These are phyloP conservation scores for Sordariomycetes sp. DNA, from an alignment of 2,329 filamentous ascomycete species.

Conservation along the genomic window DNA sequence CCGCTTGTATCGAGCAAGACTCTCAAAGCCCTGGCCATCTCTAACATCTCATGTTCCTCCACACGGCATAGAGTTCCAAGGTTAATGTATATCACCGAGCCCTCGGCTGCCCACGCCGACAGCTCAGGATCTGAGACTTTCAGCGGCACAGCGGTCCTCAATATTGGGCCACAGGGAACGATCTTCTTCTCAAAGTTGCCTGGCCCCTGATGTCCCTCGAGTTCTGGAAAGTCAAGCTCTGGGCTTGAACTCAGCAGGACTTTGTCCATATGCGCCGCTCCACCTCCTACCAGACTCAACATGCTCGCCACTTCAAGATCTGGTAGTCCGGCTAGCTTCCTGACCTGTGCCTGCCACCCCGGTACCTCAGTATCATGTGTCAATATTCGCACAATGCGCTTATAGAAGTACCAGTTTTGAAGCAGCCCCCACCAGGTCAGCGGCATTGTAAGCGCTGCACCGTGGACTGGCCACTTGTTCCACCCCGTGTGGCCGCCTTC, in stretches of 20 bases:
- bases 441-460: not conserved
- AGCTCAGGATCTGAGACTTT: constrained; percentile 28
- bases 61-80: constrained; percentile 29
- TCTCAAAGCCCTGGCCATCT: constrained; percentile 27
- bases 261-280: not conserved
- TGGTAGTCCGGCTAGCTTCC: not conserved
- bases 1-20: not conserved
- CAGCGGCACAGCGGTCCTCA: constrained; percentile 22
- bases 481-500: not conserved
- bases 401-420: not conserved
- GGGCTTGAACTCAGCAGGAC: constrained; percentile 1
- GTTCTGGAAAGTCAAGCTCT: constrained; percentile 29
- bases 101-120: constrained; percentile 27
- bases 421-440: not conserved
- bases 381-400: not conserved
- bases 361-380: not conserved
- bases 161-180: constrained; percentile 35
- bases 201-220: constrained; percentile 22
- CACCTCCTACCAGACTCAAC: not conserved
- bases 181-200: constrained; percentile 10
- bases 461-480: constrained; percentile 3
- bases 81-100: constrained; percentile 37
- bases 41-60: constrained; percentile 21
- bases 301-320: not conserved
- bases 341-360: not conserved